Evolutionary conservation across 441 rosid genomes (phyloP), one percentile per base, ranked within the genome.

Genomic region (Dalechampia spathulata): DNA sequence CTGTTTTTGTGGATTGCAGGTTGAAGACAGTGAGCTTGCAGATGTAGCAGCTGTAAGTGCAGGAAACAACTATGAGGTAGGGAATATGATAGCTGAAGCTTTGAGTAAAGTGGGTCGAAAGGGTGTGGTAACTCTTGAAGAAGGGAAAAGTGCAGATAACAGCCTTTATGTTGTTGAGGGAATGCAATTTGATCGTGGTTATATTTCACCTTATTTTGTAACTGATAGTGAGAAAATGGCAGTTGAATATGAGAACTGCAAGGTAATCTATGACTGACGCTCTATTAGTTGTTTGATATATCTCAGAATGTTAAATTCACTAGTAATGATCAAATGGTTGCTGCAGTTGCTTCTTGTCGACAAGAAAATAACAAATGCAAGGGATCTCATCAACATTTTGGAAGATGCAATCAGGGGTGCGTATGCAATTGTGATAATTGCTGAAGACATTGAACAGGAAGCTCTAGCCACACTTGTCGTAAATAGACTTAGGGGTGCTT

Each of bases 41-140:
- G 97, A 89, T 79, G 99, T 93, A 13, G 99, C 99, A 13, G 96
- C 96, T 26, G 99, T 93, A 51, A 89, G 97, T 78, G 97, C 99
- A 13, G 97, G 99, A 58, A 93, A 93, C 81, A 89, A 85, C 61
- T 60, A 81, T 34, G 99, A 93, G 82, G 76, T 93, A 3, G 99
- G 99, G 22, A 78, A 76, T 60, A 93, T 93, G 97, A 93, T 89
- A 37, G 99, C 99, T 9, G 99, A 93, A 73, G 99, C 99, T 30
- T 65, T 93, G 90, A 90, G 96, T 58, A 90, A 75, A 76, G 99
- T 93, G 7, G 99, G 99, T n/a, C 74, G 97, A 50, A 93, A 89
- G 78, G 99, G 99, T 67, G 99, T 93, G 55, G 95, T 93, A 47
- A 93, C 97, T 13, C 94, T 93, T 37, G 97, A 93, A 72, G 97